Conservation (phyloP, 2,329 filamentous ascomycete species). For the Penicillium verrucosum region DNA sequence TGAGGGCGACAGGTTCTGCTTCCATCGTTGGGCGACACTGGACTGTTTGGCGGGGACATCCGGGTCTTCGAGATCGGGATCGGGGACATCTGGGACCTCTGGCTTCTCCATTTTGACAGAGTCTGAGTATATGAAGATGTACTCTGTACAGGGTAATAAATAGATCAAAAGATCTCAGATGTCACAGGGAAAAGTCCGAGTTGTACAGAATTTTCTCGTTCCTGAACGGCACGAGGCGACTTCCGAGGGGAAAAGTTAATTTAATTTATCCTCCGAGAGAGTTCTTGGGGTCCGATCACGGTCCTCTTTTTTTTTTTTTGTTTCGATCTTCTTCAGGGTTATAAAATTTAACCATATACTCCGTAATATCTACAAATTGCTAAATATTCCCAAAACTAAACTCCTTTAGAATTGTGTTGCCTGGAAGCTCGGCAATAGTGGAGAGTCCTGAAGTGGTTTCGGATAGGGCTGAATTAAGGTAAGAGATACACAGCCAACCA, state of each 20-base stretch:
- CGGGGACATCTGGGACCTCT: neutral
- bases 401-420: neutral
- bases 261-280: too few relatives aligned
- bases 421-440: slow-evolving; percentile 4
- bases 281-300: neutral
- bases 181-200: neutral
- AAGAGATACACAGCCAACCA: neutral
- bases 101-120: slow-evolving; percentile 20
- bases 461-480: slow-evolving; percentile 11
- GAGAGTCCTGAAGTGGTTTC: neutral
- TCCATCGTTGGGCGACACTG: slow-evolving; percentile 27
- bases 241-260: slow-evolving; percentile 3
- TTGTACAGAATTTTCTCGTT: slow-evolving; percentile 1
- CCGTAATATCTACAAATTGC: too few relatives aligned
- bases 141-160: neutral
- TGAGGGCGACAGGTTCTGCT: slow-evolving; percentile 28
- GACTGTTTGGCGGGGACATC: slow-evolving; percentile 8
- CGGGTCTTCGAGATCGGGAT: slow-evolving; percentile 22
- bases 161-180: neutral
- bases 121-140: neutral
- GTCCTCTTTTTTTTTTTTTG: neutral
- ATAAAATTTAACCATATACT: too few relatives aligned
- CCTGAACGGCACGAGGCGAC: slow-evolving; percentile 3
- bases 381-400: neutral
- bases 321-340: neutral